These are phyloP conservation scores for Paragyromitra xinjiangensis DNA, from an alignment of 495 filamentous ascomycete species.

Conservation along the genomic window DNA sequence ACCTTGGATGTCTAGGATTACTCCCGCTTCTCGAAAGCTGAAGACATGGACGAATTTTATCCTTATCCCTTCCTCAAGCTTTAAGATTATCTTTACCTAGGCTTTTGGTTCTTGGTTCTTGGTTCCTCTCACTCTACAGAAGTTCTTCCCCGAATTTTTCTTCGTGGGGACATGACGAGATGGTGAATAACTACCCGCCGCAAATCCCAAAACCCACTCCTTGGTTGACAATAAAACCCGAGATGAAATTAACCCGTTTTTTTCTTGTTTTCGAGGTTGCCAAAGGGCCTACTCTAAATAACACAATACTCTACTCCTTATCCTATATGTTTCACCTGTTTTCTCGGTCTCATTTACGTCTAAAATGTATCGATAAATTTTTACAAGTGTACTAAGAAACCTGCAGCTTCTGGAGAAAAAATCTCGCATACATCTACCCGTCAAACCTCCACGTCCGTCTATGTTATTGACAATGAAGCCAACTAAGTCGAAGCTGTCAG, in stretches of 20 bases:
- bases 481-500: constrained; percentile 1
- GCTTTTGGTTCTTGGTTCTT: neutral
- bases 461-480: constrained; percentile 13
- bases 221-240: constrained; percentile 1
- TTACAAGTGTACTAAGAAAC: neutral
- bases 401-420: neutral
- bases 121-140: neutral
- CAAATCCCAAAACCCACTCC: neutral
- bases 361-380: neutral
- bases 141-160: neutral
- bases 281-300: neutral
- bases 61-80: neutral
- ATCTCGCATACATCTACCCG: neutral
- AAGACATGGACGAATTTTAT: neutral
- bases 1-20: neutral
- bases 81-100: neutral
- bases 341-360: neutral
- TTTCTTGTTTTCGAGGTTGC: neutral
- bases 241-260: neutral
- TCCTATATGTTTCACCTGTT: neutral
- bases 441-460: neutral
- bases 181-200: neutral
- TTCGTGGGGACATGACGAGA: neutral
- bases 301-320: neutral
- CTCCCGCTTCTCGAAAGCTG: neutral